phyloP scores from a whole-genome alignment of 768 basidiomycete genomes.

The Boletus insuetus region DNA sequence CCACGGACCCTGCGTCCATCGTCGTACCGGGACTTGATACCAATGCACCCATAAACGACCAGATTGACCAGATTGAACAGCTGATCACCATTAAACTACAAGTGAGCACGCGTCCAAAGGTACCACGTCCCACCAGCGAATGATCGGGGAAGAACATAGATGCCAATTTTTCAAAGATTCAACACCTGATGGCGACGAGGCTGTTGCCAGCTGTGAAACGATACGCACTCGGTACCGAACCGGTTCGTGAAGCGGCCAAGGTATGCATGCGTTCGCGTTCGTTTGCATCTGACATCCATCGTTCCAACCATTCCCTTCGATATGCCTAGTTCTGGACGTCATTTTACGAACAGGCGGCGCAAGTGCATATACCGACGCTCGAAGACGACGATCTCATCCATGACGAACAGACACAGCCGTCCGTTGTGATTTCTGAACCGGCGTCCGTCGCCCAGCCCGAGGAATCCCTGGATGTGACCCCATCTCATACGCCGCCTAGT shows the following conservation, averaged over 20 bases:
- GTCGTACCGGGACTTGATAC: constrained; percentile 71
- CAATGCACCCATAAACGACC: constrained; percentile 65
- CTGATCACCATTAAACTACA: constrained; percentile 90
- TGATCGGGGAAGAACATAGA: constrained; percentile 69
- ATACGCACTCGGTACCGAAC: constrained; percentile 83
- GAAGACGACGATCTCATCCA: constrained; percentile 64
- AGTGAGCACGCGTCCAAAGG: constrained; percentile 38
- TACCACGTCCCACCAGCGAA: constrained; percentile 6
- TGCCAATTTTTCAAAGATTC: constrained; percentile 88
- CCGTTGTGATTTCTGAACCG: constrained; percentile 17
- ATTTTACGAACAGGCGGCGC: constrained; percentile 93
- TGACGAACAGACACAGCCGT: constrained; percentile 44
- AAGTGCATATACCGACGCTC: constrained; percentile 74
- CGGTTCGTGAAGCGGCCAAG: constrained; percentile 87
- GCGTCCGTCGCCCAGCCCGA: constrained; percentile 10
- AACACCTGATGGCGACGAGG: constrained; percentile 75
- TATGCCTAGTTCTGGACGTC: constrained; percentile 84
- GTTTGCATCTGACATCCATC: too few relatives aligned
- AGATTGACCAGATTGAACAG: constrained; percentile 95
- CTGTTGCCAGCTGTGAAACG: constrained; percentile 87
- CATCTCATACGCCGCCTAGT: constrained; percentile 7
- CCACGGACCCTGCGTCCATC: constrained; percentile 59
- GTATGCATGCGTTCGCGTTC: constrained; percentile 36
- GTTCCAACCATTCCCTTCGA: background rate
- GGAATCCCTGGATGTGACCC: constrained; percentile 5